Base-by-base conservation (phyloP, 345 rosid species). In the Draba incana region DNA sequence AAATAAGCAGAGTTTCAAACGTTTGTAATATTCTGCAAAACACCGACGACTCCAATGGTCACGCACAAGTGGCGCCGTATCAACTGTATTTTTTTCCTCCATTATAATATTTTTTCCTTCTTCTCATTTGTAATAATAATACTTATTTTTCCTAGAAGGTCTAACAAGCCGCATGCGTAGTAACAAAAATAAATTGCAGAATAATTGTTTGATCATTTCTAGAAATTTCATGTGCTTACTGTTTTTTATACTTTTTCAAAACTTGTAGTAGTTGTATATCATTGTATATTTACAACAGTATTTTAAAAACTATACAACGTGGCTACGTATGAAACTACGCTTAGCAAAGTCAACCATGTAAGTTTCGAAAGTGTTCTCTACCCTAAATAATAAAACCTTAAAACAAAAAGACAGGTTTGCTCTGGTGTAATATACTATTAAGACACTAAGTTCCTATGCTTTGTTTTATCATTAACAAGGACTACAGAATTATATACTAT, bases 41-140 rank as follows among this genome's bases (percentile, higher is more conserved):
- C 56, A 66, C 72, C 49, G 44, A 61, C 67, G 62, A 66, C 61
- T 45, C 37, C 49, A 66, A 59, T 66, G 62, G 49, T 38, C 66
- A 57, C 41, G 43, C 55, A 67, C 72, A 73, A 66, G 67, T 73
- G 72, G 67, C 33, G 66, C 25, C 45, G 43, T 68, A 58, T 66
- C 66, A 64, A 51, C 57, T 66, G 48, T 71, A 37, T 25, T 46
- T 6, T 2, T 53, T 54, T 42, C 11, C 44, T 38, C 30, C 4
- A 16, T 62, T 15, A 63, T 33, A 46, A 3, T 64, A 25, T 54
- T 4, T 33, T 1, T 8, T 8, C 8, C 10, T 16, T 6, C 7
- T 11, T 52, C 2, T 49, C 31, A 4, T 12, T 14, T 39, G 27
- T 48, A 4, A 7, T 28, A 4, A 7, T 28, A 6, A 35, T 59